These are phyloP conservation scores for Cladosporium sp. DNA, from an alignment of 2,329 filamentous ascomycete species.

Conservation along the genomic window DNA sequence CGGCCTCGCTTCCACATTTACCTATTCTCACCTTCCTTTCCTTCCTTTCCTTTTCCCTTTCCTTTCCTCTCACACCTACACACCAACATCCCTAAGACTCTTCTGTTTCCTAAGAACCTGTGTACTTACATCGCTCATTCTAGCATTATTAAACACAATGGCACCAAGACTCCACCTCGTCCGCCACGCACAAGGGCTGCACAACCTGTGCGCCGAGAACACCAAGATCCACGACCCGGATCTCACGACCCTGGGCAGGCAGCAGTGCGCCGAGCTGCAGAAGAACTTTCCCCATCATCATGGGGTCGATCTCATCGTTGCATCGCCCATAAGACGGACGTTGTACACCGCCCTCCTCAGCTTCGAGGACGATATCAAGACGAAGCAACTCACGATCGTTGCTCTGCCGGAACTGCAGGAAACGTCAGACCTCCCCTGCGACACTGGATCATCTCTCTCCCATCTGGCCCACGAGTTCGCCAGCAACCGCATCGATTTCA, in stretches of 20 bases:
- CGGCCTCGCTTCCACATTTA: not conserved
- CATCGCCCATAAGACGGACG: constrained; percentile 79
- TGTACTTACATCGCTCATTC: not conserved
- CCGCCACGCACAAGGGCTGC: constrained; percentile 73
- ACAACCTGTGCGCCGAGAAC: constrained; percentile 74
- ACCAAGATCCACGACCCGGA: constrained; percentile 74
- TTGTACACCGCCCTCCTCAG: constrained; percentile 73
- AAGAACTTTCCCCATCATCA: constrained; percentile 65
- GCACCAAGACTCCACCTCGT: constrained; percentile 63
- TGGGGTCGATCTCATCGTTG: constrained; percentile 68
- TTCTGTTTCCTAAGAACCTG: not conserved
- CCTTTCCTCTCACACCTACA: not conserved
- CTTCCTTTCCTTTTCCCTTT: not conserved
- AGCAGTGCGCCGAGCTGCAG: constrained; percentile 70
- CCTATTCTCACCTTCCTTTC: not conserved
- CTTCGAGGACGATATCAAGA: constrained; percentile 61
- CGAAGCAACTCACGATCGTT: constrained; percentile 54
- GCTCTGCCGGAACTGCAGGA: constrained; percentile 79
- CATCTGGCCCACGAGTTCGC: constrained; percentile 64
- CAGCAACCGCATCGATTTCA: constrained; percentile 62
- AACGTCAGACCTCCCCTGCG: constrained; percentile 72
- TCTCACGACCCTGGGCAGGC: constrained; percentile 72
- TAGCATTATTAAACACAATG: constrained; percentile 31
- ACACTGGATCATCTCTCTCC: constrained; percentile 65
- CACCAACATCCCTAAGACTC: not conserved